Percentiles rank a stretch among this genome's conserved stretches.
Conservation (phyloP, 352 stramenopile genomes). For the Globisporangium middletonii region DNA sequence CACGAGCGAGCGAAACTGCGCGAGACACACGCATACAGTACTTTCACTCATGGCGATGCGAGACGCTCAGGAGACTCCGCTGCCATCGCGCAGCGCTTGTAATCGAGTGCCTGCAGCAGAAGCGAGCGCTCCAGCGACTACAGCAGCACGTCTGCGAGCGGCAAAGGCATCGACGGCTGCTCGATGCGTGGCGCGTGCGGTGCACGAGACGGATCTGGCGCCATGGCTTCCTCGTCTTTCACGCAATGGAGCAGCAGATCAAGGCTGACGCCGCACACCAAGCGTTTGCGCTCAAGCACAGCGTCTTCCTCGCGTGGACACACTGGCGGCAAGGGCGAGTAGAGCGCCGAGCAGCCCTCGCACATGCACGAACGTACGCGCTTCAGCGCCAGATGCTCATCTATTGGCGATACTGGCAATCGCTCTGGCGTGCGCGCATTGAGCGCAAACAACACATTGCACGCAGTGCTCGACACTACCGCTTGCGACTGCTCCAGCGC, state of each 20-base stretch:
- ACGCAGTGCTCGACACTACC: slow-evolving; percentile 14
- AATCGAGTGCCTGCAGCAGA: background rate
- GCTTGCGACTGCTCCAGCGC: slow-evolving; percentile 14
- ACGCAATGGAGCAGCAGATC: background rate
- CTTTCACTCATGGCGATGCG: slow-evolving; percentile 5
- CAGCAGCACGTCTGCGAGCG: background rate
- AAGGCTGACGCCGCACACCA: background rate
- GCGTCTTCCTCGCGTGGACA: background rate
- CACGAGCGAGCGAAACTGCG: background rate
- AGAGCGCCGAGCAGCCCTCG: background rate
- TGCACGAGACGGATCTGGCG: slow-evolving; percentile 3
- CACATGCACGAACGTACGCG: background rate
- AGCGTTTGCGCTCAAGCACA: background rate
- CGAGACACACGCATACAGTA: background rate
- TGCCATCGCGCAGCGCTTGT: background rate
- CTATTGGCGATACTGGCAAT: background rate
- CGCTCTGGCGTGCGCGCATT: background rate
- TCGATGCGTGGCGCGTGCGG: background rate
- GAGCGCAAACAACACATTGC: background rate
- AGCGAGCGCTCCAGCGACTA: slow-evolving; percentile 1
- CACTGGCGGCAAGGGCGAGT: background rate
- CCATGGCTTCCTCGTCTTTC: slow-evolving; percentile 5
- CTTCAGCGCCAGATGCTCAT: background rate
- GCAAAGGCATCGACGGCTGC: background rate
- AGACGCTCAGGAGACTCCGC: background rate